Evolutionary conservation across 2,329 filamentous ascomycete species (phyloP).

Genomic region (Epicoccum nigrum): DNA sequence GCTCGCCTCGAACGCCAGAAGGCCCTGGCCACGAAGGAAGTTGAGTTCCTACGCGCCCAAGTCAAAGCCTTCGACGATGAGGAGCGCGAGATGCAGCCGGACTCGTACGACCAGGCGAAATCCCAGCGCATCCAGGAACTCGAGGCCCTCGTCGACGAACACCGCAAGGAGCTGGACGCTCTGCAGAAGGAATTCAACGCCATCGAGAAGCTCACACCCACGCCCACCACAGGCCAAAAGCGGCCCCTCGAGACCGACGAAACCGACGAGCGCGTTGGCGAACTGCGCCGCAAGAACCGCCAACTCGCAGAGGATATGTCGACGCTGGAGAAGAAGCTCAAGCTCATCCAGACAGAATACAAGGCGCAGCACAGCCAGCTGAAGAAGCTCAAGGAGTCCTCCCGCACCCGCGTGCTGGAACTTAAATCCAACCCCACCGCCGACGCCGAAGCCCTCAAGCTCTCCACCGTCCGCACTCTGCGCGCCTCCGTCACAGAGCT

Average conservation of each 20-base stretch:
- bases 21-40: constrained; percentile 84
- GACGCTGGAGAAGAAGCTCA: constrained; percentile 70
- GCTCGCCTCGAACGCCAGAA: constrained; percentile 85
- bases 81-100: constrained; percentile 83
- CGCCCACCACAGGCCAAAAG: constrained; percentile 61
- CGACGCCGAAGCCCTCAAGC: constrained; percentile 82
- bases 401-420: constrained; percentile 81
- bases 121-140: constrained; percentile 77
- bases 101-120: constrained; percentile 77
- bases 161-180: constrained; percentile 78
- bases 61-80: constrained; percentile 85
- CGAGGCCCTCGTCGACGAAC: constrained; percentile 84
- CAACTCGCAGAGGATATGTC: constrained; percentile 80
- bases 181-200: constrained; percentile 77
- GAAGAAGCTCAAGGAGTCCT: constrained; percentile 67
- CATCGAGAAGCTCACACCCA: constrained; percentile 59
- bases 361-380: constrained; percentile 76
- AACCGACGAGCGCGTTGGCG: constrained; percentile 74
- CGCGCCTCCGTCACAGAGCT: constrained; percentile 85
- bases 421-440: constrained; percentile 92
- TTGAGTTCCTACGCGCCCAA: constrained; percentile 91
- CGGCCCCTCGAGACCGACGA: constrained; percentile 64
- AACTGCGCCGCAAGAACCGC: constrained; percentile 85
- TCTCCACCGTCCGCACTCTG: constrained; percentile 76
- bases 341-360: constrained; percentile 76